These are phyloP conservation scores for Clarireedia hainanense DNA, from an alignment of 2,329 filamentous ascomycete species.

Conservation along the genomic window DNA sequence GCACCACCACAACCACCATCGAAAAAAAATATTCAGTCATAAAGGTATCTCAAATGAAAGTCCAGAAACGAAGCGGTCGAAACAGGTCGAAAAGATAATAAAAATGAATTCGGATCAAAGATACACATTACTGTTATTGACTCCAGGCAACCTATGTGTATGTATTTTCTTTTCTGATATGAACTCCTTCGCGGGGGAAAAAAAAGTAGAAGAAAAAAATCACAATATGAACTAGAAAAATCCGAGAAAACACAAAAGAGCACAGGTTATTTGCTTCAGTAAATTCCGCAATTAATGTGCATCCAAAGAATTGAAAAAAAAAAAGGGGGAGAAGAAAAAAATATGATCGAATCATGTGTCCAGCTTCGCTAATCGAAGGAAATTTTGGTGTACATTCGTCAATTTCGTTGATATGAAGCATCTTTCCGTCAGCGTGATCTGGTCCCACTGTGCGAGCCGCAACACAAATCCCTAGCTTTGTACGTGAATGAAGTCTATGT, in stretches of 20 bases:
- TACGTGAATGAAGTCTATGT: neutral
- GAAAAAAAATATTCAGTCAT: too few species aligned
- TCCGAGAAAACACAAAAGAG: too few species aligned
- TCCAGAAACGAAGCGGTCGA: neutral
- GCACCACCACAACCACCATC: neutral
- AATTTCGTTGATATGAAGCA: constrained; percentile 13
- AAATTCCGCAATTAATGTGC: neutral
- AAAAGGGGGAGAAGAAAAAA: constrained; percentile 8
- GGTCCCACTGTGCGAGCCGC: constrained; percentile 1
- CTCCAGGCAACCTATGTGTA: neutral
- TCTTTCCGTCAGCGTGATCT: constrained; percentile 8
- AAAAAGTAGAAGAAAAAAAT: neutral
- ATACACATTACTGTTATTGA: constrained; percentile 11
- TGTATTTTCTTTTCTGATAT: neutral
- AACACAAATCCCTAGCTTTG: constrained; percentile 8
- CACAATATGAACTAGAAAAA: neutral
- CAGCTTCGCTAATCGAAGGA: neutral
- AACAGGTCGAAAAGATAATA: too few species aligned
- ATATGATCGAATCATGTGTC: too few species aligned
- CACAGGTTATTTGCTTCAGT: too few species aligned
- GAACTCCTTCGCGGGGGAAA: constrained; percentile 6
- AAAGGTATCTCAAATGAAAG: constrained; percentile 1
- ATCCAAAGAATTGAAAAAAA: neutral
- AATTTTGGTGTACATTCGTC: constrained; percentile 15
- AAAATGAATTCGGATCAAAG: neutral